A percentile compares a stretch with the other conserved stretches of the same genome.
Evolutionary conservation across 805 yeast genomes (phyloP).

Genomic region (Nakazawaea ernobii): DNA sequence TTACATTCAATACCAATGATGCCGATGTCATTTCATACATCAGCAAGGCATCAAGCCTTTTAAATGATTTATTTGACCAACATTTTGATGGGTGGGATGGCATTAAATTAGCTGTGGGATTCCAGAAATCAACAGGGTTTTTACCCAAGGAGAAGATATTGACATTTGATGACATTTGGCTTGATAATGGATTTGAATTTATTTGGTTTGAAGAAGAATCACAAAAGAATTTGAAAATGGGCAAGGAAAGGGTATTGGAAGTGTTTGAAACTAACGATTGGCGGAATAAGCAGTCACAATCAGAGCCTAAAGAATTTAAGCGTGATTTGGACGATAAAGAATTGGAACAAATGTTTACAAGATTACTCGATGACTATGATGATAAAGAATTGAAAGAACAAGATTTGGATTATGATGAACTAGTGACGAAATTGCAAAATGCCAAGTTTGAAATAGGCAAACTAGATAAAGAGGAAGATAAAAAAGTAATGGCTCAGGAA

Average conservation of each 20-base stretch:
- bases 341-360: slow-evolving; percentile 5
- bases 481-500: slow-evolving; percentile 29
- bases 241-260: slow-evolving; percentile 34
- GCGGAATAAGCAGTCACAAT: slow-evolving; percentile 21
- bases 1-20: slow-evolving; percentile 29
- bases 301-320: not conserved
- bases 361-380: slow-evolving; percentile 8
- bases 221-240: slow-evolving; percentile 25
- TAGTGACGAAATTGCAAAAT: slow-evolving; percentile 27
- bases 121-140: slow-evolving; percentile 2
- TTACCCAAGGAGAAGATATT: slow-evolving; percentile 12
- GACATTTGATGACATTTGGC: slow-evolving; percentile 33
- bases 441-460: slow-evolving; percentile 28
- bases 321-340: not conserved
- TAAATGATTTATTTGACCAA: slow-evolving; percentile 12
- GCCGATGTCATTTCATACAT: slow-evolving; percentile 17
- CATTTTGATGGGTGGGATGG: slow-evolving; percentile 25
- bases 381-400: slow-evolving; percentile 7
- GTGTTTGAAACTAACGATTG: slow-evolving; percentile 39
- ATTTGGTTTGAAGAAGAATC: slow-evolving; percentile 11
- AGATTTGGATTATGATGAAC: slow-evolving; percentile 23
- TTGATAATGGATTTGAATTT: slow-evolving; percentile 37
- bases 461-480: slow-evolving; percentile 19
- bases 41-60: slow-evolving; percentile 16
- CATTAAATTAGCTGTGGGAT: slow-evolving; percentile 31